Evolutionary conservation across 805 yeast genomes (phyloP).

Genomic region (Maudiozyma saulgeensis): DNA sequence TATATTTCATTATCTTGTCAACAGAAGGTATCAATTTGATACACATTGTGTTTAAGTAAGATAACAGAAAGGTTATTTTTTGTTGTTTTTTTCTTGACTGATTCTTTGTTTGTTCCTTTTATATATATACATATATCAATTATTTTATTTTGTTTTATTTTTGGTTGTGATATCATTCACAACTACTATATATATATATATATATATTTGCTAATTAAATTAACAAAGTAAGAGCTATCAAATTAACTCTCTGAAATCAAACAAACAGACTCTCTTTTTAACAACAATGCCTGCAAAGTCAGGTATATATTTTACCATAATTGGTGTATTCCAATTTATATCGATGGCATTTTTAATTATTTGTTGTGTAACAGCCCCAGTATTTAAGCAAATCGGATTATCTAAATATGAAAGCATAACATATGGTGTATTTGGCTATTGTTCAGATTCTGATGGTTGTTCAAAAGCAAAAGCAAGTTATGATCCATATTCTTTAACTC

Average conservation of each 20-base stretch:
- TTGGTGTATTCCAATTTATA: slow-evolving; percentile 39
- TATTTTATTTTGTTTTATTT: no score
- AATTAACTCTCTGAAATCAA: neutral
- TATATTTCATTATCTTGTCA: no score
- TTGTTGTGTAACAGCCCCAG: slow-evolving; percentile 55
- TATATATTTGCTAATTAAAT: no score
- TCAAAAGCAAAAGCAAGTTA: slow-evolving; percentile 39
- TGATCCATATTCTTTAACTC: slow-evolving; percentile 26
- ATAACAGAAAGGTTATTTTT: no score
- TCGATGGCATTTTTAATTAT: slow-evolving; percentile 56
- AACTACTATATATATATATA: no score
- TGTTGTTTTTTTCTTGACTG: no score
- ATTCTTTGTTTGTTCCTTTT: no score
- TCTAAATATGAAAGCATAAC: slow-evolving; percentile 37
- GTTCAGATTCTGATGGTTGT: slow-evolving; percentile 34
- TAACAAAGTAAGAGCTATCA: neutral
- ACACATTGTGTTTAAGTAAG: no score
- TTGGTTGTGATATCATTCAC: no score
- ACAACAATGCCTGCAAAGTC: slow-evolving; percentile 1
- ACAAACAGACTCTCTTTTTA: neutral
- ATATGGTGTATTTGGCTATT: slow-evolving; percentile 65
- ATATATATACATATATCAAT: no score
- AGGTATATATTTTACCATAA: slow-evolving; percentile 25
- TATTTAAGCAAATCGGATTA: slow-evolving; percentile 38
- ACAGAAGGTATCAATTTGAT: no score